These are phyloP conservation scores for Citrus sinensis DNA, from an alignment of 345 rosid genomes.

Conservation along the genomic window DNA sequence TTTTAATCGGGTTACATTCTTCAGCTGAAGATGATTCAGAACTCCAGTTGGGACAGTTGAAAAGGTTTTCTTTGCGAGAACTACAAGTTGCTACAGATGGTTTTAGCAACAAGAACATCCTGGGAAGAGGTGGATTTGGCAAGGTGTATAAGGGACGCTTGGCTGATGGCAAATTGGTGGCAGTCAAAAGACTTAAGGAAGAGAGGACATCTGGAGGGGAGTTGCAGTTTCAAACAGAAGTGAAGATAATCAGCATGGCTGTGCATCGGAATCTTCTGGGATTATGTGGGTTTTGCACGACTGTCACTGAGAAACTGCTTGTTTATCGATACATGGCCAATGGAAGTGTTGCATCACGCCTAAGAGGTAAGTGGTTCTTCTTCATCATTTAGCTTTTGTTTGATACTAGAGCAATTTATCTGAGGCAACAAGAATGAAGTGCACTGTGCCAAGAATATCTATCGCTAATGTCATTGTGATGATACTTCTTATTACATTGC, in stretches of 20 bases:
- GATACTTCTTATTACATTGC: no score
- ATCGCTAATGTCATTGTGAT: no score
- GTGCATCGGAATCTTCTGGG: no score
- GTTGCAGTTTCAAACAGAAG: no score
- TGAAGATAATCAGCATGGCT: no score
- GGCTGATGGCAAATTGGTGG: slow-evolving; percentile 24
- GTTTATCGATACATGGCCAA: slow-evolving; percentile 25
- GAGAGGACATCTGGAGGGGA: background rate
- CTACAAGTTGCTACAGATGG: slow-evolving; percentile 20
- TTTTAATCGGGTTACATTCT: no score
- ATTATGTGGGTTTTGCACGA: slow-evolving; percentile 15
- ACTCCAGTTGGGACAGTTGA: slow-evolving; percentile 14
- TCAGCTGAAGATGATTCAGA: no score
- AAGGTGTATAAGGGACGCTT: slow-evolving; percentile 26
- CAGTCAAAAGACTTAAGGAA: slow-evolving; percentile 26
- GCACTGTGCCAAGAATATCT: background rate
- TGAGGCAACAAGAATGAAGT: background rate
- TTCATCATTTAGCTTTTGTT: background rate
- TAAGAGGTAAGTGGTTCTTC: slow-evolving; percentile 7
- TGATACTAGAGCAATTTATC: background rate
- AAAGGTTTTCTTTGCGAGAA: slow-evolving; percentile 22
- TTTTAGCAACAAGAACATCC: slow-evolving; percentile 26
- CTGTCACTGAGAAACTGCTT: slow-evolving; percentile 20
- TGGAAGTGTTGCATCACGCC: slow-evolving; percentile 23
- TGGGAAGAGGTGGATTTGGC: slow-evolving; percentile 28